Base-by-base conservation (phyloP, 1,284 basidiomycete genomes). In the Pulchroboletus neoregius region DNA sequence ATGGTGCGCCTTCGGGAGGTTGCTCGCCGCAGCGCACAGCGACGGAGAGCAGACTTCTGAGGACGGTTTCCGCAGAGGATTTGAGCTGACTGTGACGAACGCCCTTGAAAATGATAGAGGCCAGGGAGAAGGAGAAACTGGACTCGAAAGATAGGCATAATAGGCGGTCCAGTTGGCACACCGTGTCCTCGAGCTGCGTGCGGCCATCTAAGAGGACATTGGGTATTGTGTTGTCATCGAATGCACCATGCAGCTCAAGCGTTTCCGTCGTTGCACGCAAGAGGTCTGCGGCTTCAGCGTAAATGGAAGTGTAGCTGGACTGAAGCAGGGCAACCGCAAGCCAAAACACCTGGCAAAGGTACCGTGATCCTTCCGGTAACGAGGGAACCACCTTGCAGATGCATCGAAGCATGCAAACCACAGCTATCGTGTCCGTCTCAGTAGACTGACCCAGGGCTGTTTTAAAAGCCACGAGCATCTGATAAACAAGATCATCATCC, bases 401-500 rank as follows among this genome's bases (percentile, higher is more conserved):
- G 66, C 90, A 92, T 49, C 90, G 79, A 24, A 94, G 75, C 85
- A 95, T 93, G 68, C 86, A 87, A 55, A 91, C 80, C 28, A 93
- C 78, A 6, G 87, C 79, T 54, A 73, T 74, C n/a, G 79, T 83
- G 58, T 91, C 87, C 13, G 77, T 75, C 60, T 91, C 88, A 43
- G 78, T 72, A 41, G 80, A 72, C 52, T 80, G 79, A 15, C 69
- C 66, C 22, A 91, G 66, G 0, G 85, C 83, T 0, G 74, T 80
- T 57, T 80, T 80, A 61, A 91, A 79, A 1, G 91, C 88, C 12
- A 92, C 86, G 10, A 93, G 76, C 68, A 93, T 91, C 63, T 94
- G 91, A 57, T 93, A 93, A 42, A 93, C 73, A 48, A 91, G 79
- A 61, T 94, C 91, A 52, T 93, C 91, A 52, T 94, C 91, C 37